Percentiles rank a stretch among this genome's conserved stretches.
phyloP scores from a whole-genome alignment of 2,329 filamentous ascomycete genomes.

The Cytospora piceicola region DNA sequence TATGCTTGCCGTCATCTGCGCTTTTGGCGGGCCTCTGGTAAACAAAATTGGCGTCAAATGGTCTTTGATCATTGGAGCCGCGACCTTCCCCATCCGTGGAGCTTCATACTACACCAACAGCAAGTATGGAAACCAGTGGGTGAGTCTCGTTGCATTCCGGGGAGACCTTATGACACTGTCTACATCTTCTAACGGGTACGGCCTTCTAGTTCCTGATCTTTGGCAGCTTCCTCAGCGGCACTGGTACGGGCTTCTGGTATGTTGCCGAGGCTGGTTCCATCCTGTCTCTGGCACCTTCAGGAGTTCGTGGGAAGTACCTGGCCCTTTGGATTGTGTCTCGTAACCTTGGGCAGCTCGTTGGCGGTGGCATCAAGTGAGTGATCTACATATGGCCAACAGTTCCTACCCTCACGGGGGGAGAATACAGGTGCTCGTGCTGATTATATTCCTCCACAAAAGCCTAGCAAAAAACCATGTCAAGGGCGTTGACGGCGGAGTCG shows the following conservation, averaged over 20 bases:
- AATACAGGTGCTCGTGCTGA: background rate
- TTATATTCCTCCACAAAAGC: conserved; percentile 29
- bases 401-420: background rate
- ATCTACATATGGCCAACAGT: background rate
- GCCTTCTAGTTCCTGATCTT: conserved; percentile 44
- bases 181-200: background rate
- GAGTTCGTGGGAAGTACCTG: conserved; percentile 51
- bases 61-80: conserved; percentile 48
- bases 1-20: conserved; percentile 40
- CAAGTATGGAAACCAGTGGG: conserved; percentile 53
- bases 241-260: conserved; percentile 52
- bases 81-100: conserved; percentile 50
- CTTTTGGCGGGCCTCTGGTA: conserved; percentile 49
- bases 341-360: conserved; percentile 51
- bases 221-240: conserved; percentile 43
- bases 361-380: conserved; percentile 49
- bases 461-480: conserved; percentile 44
- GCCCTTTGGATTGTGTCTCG: conserved; percentile 53
- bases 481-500: conserved; percentile 44
- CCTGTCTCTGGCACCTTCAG: conserved; percentile 51
- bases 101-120: conserved; percentile 54
- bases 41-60: conserved; percentile 53
- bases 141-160: conserved; percentile 35
- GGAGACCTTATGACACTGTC: background rate
- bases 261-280: conserved; percentile 53